These are phyloP conservation scores for Linum lewisii DNA, from an alignment of 345 rosid genomes.

Conservation along the genomic window DNA sequence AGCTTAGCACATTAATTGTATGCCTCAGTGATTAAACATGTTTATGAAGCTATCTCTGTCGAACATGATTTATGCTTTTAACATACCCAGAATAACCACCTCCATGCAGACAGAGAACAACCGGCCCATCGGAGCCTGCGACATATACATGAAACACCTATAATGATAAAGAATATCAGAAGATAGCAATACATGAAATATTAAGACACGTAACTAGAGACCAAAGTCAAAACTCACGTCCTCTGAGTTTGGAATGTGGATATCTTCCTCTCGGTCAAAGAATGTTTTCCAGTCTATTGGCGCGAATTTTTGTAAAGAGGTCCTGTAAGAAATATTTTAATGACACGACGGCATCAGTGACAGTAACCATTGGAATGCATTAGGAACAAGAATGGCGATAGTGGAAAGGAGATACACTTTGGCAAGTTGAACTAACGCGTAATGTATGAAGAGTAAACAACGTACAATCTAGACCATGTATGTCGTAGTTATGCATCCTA, in stretches of 20 bases:
- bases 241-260: constrained; percentile 47
- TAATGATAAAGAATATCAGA: constrained; percentile 25
- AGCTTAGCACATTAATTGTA: not conserved
- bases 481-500: too few relatives aligned
- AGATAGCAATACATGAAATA: constrained; percentile 5
- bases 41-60: not conserved
- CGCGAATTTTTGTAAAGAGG: constrained; percentile 41
- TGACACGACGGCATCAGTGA: not conserved
- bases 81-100: constrained; percentile 91
- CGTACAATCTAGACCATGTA: too few relatives aligned
- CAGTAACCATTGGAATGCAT: not conserved
- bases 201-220: not conserved
- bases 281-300: constrained; percentile 61
- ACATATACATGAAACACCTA: constrained; percentile 87
- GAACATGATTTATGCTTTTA: not conserved
- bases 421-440: too few relatives aligned
- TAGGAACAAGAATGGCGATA: not conserved
- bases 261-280: constrained; percentile 73
- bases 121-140: constrained; percentile 89
- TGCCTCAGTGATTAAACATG: not conserved
- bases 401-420: not conserved
- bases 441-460: too few relatives aligned
- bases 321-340: constrained; percentile 27
- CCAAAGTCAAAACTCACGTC: constrained; percentile 41
- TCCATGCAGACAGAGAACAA: constrained; percentile 85